Evolutionary conservation across 345 rosid species (phyloP).

Genomic region (Punica granatum): DNA sequence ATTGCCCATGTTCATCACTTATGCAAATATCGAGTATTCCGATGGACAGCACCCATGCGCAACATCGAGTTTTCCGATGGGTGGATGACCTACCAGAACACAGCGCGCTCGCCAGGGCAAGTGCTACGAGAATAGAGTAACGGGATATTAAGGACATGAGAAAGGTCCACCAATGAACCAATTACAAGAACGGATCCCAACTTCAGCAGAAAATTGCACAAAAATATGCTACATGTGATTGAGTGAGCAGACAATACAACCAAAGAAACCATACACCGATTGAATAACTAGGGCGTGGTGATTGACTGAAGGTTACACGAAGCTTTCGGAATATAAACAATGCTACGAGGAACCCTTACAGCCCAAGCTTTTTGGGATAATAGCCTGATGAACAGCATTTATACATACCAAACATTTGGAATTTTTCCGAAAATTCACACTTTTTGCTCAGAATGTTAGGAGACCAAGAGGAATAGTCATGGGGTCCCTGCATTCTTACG

Average conservation of each 20-base stretch:
- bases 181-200: not conserved
- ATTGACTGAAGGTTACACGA: not conserved
- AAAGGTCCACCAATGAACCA: not conserved
- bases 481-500: no score
- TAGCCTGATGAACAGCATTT: not conserved
- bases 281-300: not conserved
- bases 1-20: no score
- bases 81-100: no score
- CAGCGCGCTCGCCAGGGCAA: no score
- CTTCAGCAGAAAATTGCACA: not conserved
- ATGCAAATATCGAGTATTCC: no score
- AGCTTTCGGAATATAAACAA: not conserved
- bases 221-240: not conserved
- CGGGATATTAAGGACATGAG: no score
- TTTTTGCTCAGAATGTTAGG: not conserved
- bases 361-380: not conserved
- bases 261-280: not conserved
- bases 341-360: not conserved
- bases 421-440: not conserved
- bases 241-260: not conserved
- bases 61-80: no score
- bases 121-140: no score
- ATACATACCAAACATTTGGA: not conserved
- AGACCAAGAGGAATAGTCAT: not conserved
- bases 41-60: no score